A percentile compares a stretch with the other conserved stretches of the same genome.
Conservation (phyloP, 306 rosid genomes). For the Sicyos edulis region DNA sequence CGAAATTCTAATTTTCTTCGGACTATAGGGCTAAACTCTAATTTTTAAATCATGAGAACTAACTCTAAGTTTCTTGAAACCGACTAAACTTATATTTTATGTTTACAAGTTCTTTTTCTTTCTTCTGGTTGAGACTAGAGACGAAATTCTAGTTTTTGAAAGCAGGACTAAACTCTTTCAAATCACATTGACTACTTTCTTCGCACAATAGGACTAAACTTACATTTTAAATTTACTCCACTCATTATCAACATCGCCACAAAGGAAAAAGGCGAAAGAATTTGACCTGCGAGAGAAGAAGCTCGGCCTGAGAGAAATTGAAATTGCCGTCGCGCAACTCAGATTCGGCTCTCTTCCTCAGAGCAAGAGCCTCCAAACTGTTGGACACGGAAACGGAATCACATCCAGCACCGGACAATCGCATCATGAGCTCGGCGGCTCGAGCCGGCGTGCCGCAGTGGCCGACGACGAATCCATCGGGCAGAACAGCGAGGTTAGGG, state of each 20-base stretch:
- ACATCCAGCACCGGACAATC: constrained; percentile 25
- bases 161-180: no score
- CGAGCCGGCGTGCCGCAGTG: constrained; percentile 69
- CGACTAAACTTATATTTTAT: no score
- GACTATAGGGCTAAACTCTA: no score
- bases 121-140: no score
- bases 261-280: background rate
- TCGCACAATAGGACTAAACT: no score
- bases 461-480: constrained; percentile 38
- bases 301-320: constrained; percentile 54
- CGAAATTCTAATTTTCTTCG: no score
- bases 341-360: constrained; percentile 56
- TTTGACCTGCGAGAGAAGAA: constrained; percentile 64
- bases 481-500: constrained; percentile 63
- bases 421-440: constrained; percentile 48
- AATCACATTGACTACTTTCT: no score
- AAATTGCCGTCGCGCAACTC: constrained; percentile 34
- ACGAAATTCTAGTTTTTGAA: no score
- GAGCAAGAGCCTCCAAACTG: constrained; percentile 72
- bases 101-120: no score
- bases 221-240: no score
- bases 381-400: constrained; percentile 24
- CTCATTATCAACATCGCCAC: background rate
- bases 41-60: no score
- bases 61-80: no score